Evolutionary conservation across 495 filamentous ascomycete genomes (phyloP).

Genomic region (Bacidia rubella): DNA sequence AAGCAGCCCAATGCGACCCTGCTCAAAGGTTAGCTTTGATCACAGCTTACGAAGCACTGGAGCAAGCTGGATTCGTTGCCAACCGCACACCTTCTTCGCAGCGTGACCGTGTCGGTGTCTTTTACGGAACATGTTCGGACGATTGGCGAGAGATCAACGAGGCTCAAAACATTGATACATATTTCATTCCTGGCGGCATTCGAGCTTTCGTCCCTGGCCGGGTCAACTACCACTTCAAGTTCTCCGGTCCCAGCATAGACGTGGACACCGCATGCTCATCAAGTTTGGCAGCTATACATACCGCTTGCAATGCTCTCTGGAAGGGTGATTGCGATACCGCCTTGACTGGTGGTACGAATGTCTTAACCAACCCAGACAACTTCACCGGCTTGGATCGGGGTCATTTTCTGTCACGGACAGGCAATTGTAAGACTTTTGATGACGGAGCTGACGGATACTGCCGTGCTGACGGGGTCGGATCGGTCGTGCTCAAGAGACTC

Average conservation of each 20-base stretch:
- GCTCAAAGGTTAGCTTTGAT: conserved; percentile 24
- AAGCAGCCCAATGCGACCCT: conserved; percentile 29
- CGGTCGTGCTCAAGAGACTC: conserved; percentile 25
- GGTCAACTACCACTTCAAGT: conserved; percentile 23
- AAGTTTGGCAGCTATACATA: conserved; percentile 23
- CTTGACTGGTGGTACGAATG: conserved; percentile 28
- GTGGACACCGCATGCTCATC: conserved; percentile 28
- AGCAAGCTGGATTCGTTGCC: conserved; percentile 24
- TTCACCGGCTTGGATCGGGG: conserved; percentile 23
- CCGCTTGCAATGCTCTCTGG: conserved; percentile 27
- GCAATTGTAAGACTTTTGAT: conserved; percentile 32
- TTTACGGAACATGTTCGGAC: conserved; percentile 25
- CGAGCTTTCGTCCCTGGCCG: conserved; percentile 29
- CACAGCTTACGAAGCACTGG: conserved; percentile 29
- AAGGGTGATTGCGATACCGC: conserved; percentile 26
- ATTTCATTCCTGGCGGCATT: conserved; percentile 28
- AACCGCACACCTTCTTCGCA: conserved; percentile 22
- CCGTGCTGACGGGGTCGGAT: conserved; percentile 20
- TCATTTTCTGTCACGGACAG: conserved; percentile 26
- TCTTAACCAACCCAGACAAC: conserved; percentile 25
- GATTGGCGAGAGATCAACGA: conserved; percentile 26
- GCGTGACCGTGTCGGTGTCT: conserved; percentile 24
- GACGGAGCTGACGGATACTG: conserved; percentile 29
- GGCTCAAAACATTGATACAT: conserved; percentile 28
- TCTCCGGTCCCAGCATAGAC: conserved; percentile 18